Base-by-base conservation (phyloP, 2,329 filamentous ascomycete species). In the Aspergillus candidus region DNA sequence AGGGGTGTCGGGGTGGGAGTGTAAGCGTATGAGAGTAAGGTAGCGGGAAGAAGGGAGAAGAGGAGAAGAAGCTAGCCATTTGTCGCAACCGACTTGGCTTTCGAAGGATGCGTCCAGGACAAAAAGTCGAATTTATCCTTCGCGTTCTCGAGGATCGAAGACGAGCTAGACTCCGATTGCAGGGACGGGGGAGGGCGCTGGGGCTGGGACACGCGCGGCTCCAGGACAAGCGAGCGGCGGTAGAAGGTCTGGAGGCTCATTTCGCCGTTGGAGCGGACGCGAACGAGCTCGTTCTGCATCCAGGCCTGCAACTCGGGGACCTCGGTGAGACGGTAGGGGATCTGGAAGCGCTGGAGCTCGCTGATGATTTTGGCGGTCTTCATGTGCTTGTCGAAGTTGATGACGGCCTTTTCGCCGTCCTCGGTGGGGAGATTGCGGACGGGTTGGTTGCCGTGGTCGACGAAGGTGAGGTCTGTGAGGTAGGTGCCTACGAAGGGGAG, bases 361-460 rank as follows among this genome's bases (percentile, higher is more conserved):
- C 88, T 87, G 57, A 98, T 94, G 61, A 97, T 94, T 68, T 90
- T 93, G 36, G 91, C 90, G 3, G 90, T 97, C 55, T 89, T 88
- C 57, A 83, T 86, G 64, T 97, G 89, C 71, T 97, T 97, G 74
- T 97, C 91, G 58, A 96, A 97, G 69, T 98, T 98, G 75, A 98
- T 88, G 29, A 97, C 87, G 0, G 82, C 81, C 57, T 88, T 77
- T 18, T 81, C 78, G 22, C 72, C 70, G 27, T 82, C 77, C n/a
- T 86, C 79, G 11, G 61, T 74, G 0, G 80, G 79, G 14, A 94
- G 78, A 57, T 84, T 84, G 58, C 91, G 88, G 2, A 84, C 90
- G 4, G 88, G 80, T 30, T 87, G 86, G 65, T 97, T 97, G 49
- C 93, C 93, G 52, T 91, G 89, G 61, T 97, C 89, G 43, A 95